phyloP scores from a whole-genome alignment of 805 yeast genomes.

The Candida maesae region DNA sequence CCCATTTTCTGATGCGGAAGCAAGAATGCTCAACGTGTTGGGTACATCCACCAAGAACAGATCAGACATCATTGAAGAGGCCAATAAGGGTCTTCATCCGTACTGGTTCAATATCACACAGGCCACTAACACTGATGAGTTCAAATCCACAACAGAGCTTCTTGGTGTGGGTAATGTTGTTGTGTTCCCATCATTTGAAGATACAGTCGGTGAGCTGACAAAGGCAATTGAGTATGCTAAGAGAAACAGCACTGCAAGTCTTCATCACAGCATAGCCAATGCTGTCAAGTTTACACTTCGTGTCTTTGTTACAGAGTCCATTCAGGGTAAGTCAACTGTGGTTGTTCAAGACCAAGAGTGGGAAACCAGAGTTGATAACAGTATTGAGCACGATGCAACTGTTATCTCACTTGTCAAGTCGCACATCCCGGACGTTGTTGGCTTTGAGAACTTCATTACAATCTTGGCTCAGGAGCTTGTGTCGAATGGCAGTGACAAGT shows the following conservation, averaged over 20 bases:
- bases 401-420: constrained; percentile 36
- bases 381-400: constrained; percentile 55
- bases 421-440: constrained; percentile 22
- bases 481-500: constrained; percentile 10
- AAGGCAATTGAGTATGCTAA: constrained; percentile 25
- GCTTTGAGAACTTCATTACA: constrained; percentile 33
- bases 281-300: constrained; percentile 54
- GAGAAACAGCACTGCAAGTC: constrained; percentile 24
- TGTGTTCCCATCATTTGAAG: constrained; percentile 53
- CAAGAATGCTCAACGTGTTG: constrained; percentile 61
- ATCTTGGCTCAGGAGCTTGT: constrained; percentile 19
- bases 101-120: constrained; percentile 63
- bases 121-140: constrained; percentile 42
- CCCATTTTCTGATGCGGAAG: constrained; percentile 63
- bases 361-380: constrained; percentile 64
- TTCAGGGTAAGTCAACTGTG: constrained; percentile 47
- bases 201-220: constrained; percentile 33
- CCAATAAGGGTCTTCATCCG: constrained; percentile 77
- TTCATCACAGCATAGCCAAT: constrained; percentile 33
- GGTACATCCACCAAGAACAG: constrained; percentile 58
- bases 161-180: constrained; percentile 37
- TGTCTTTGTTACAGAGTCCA: constrained; percentile 62
- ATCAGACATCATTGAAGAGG: constrained; percentile 76
- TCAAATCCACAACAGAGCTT: constrained; percentile 41
- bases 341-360: constrained; percentile 71